Evolutionary conservation across 768 basidiomycete species (phyloP).

Genomic region (Mycena polygramma): DNA sequence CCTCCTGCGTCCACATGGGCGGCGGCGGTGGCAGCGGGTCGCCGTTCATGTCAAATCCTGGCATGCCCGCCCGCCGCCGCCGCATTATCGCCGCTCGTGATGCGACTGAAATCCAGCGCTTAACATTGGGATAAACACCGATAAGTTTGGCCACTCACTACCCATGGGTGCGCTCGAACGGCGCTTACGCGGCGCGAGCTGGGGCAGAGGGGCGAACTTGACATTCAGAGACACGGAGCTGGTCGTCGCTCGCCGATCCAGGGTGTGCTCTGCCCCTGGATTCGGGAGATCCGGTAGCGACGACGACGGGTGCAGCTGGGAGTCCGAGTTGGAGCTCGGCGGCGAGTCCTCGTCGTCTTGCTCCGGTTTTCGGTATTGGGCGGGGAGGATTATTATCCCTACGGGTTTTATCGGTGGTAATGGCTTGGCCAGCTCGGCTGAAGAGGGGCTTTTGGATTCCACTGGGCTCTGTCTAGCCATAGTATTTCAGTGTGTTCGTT

Average conservation of each 20-base stretch:
- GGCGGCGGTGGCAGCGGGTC: conserved; percentile 44
- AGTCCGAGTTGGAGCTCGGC: conserved; percentile 57
- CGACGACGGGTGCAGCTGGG: conserved; percentile 56
- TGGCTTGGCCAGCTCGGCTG: conserved; percentile 49
- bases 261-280: conserved; percentile 16
- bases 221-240: conserved; percentile 51
- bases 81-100: conserved; percentile 60
- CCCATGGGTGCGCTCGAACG: conserved; percentile 66
- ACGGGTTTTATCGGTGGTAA: conserved; percentile 31
- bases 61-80: conserved; percentile 44
- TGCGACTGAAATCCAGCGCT: conserved; percentile 49
- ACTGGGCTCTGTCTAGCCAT: conserved; percentile 12
- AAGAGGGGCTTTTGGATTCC: conserved; percentile 62
- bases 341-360: conserved; percentile 45
- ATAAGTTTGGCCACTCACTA: conserved; percentile 8
- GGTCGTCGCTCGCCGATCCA: conserved; percentile 22
- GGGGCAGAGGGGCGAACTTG: conserved; percentile 72
- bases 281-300: conserved; percentile 38
- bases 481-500: not conserved
- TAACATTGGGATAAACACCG: not conserved
- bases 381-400: conserved; percentile 60
- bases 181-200: conserved; percentile 62
- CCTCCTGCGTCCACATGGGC: conserved; percentile 55
- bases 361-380: conserved; percentile 57
- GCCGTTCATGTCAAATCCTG: conserved; percentile 31